Percentiles rank a stretch among this genome's conserved stretches.
These are phyloP conservation scores for Stellera chamaejasme DNA, from an alignment of 345 rosid species.

Conservation along the genomic window DNA sequence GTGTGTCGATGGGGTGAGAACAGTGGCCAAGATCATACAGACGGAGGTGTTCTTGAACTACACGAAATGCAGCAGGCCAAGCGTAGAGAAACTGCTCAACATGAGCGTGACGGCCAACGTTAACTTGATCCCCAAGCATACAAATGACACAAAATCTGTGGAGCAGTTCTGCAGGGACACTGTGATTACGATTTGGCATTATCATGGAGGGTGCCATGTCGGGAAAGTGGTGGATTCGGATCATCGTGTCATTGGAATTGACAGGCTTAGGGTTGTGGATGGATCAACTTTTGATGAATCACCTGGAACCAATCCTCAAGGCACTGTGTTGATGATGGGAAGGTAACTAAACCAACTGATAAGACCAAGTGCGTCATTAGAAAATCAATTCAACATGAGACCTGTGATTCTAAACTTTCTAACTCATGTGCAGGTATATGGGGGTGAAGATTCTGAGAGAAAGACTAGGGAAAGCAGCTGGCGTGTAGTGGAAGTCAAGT, in stretches of 20 bases:
- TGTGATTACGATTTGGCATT: slow-evolving; percentile 95
- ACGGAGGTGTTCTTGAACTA: slow-evolving; percentile 56
- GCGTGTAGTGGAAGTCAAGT: slow-evolving; percentile 24
- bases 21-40: slow-evolving; percentile 49
- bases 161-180: slow-evolving; percentile 96
- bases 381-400: slow-evolving; percentile 1
- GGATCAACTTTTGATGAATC: slow-evolving; percentile 72
- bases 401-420: slow-evolving; percentile 1
- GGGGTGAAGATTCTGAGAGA: slow-evolving; percentile 75
- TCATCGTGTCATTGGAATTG: slow-evolving; percentile 54
- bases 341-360: slow-evolving; percentile 36
- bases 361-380: neutral
- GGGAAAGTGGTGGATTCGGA: slow-evolving; percentile 63
- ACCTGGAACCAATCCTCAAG: slow-evolving; percentile 99
- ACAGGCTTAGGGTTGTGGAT: slow-evolving; percentile 70
- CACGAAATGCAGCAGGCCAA: slow-evolving; percentile 39
- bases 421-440: slow-evolving; percentile 61
- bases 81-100: slow-evolving; percentile 58
- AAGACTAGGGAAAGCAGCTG: slow-evolving; percentile 54
- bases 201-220: slow-evolving; percentile 89
- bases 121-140: slow-evolving; percentile 64
- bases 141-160: slow-evolving; percentile 72
- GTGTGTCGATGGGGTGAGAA: slow-evolving; percentile 67
- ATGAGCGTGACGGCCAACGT: slow-evolving; percentile 64
- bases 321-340: slow-evolving; percentile 96